These are phyloP conservation scores for Echinochloa phyllopogon DNA, from an alignment of 176 grass and related monocot genomes.

Conservation along the genomic window DNA sequence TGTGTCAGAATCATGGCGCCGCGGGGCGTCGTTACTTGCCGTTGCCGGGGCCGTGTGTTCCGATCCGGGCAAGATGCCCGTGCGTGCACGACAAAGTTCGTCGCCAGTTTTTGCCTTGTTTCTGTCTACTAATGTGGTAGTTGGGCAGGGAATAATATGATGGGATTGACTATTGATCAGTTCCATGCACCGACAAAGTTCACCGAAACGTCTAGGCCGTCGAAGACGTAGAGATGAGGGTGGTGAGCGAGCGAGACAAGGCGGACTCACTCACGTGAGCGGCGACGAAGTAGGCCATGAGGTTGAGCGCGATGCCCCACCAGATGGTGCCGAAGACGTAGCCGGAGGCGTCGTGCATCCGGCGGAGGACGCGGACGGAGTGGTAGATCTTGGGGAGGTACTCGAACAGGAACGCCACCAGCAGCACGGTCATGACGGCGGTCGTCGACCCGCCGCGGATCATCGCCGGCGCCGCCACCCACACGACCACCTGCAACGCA, in stretches of 20 bases:
- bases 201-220: neutral
- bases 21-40: neutral
- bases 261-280: constrained; percentile 59
- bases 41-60: neutral
- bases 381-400: constrained; percentile 97
- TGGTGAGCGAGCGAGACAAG: neutral
- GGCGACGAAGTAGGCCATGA: constrained; percentile 96
- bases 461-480: constrained; percentile 79
- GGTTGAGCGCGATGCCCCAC: constrained; percentile 86
- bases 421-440: constrained; percentile 74
- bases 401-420: constrained; percentile 71
- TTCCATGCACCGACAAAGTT: neutral
- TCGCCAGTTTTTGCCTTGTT: neutral
- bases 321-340: constrained; percentile 89
- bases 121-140: neutral
- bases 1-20: neutral
- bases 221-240: too few species aligned
- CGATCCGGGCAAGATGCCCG: neutral
- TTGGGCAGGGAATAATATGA: neutral
- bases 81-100: neutral
- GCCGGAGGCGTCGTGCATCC: constrained; percentile 66
- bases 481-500: constrained; percentile 57
- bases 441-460: constrained; percentile 68
- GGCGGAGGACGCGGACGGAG: constrained; percentile 69
- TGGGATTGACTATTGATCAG: neutral